phyloP scores from a whole-genome alignment of 78 protist genomes.

The Guillardia theta region DNA sequence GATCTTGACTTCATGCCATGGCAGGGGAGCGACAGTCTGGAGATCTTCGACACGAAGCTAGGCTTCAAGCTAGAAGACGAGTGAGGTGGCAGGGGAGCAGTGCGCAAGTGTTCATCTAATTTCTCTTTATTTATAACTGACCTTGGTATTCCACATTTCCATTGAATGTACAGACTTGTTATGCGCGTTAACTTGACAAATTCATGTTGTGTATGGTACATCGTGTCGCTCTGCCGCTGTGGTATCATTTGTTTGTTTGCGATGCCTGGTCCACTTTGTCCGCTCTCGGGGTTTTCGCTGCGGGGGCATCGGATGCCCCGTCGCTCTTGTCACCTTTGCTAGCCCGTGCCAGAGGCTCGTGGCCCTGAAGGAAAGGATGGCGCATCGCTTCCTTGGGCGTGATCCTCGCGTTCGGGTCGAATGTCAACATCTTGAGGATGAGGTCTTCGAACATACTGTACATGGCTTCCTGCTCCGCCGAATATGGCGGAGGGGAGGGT shows the following conservation, averaged over 20 bases:
- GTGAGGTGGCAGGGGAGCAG: not conserved
- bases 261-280: not conserved
- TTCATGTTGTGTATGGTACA: too few relatives aligned
- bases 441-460: constrained; percentile 53
- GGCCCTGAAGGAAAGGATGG: constrained; percentile 70
- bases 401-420: constrained; percentile 80
- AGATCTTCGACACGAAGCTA: not conserved
- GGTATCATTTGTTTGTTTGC: not conserved
- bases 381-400: constrained; percentile 75
- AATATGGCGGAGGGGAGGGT: not conserved
- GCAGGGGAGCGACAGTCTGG: not conserved
- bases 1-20: not conserved
- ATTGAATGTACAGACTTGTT: too few relatives aligned
- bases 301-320: not conserved
- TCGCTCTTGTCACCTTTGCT: too few relatives aligned
- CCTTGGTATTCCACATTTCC: too few relatives aligned
- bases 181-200: too few relatives aligned
- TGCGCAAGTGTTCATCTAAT: too few relatives aligned
- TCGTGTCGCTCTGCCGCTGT: too few relatives aligned
- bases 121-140: too few relatives aligned
- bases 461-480: not conserved
- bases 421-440: constrained; percentile 70
- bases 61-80: not conserved
- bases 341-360: not conserved
- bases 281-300: not conserved